phyloP scores from a whole-genome alignment of 1,284 basidiomycete species.

The Tilletia caries region DNA sequence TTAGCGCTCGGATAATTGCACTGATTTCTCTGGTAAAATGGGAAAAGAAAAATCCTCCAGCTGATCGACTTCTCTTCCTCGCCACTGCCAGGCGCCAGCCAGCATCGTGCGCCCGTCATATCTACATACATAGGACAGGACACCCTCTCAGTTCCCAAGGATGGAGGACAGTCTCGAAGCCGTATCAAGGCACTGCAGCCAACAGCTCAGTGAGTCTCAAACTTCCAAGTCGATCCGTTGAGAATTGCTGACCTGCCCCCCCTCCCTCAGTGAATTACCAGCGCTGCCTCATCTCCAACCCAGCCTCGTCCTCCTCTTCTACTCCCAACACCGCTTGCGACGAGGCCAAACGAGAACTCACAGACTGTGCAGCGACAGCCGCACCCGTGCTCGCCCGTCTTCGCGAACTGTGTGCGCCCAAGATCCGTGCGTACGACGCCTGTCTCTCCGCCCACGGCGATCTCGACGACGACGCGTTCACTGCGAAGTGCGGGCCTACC shows the following conservation, averaged over 20 bases:
- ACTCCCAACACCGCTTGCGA: conserved; percentile 33
- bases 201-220: conserved; percentile 19
- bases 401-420: conserved; percentile 37
- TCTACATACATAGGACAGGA: neutral
- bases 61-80: neutral
- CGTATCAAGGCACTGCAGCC: conserved; percentile 16
- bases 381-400: conserved; percentile 44
- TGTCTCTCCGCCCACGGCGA: conserved; percentile 33
- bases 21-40: too few species aligned
- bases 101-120: neutral
- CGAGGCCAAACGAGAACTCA: conserved; percentile 32
- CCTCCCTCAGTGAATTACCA: conserved; percentile 30
- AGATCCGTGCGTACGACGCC: conserved; percentile 43
- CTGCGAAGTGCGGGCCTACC: conserved; percentile 38
- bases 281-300: conserved; percentile 46
- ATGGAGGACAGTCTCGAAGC: conserved; percentile 22
- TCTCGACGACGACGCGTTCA: conserved; percentile 37
- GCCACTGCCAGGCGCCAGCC: neutral
- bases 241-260: neutral
- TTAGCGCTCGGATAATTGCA: too few species aligned
- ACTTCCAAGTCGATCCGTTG: neutral
- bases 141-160: too few species aligned
- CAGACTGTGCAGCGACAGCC: conserved; percentile 41
- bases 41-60: too few species aligned
- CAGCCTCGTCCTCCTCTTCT: conserved; percentile 14